phyloP scores from a whole-genome alignment of 495 filamentous ascomycete genomes.

The Podospora australis region DNA sequence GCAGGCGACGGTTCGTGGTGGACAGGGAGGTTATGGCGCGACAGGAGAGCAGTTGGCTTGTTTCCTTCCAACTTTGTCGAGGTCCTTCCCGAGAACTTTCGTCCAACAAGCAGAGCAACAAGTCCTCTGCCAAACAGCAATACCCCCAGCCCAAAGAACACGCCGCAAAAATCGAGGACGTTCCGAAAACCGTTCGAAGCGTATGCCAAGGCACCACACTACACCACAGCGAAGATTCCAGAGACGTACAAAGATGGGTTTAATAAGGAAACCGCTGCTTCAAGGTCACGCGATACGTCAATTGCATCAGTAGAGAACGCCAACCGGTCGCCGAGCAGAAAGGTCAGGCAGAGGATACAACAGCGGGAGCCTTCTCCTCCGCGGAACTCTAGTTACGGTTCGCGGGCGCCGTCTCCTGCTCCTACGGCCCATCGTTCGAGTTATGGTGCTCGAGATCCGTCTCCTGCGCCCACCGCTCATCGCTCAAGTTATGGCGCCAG shows the following conservation, averaged over 20 bases:
- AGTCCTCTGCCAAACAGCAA: slow-evolving; percentile 59
- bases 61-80: slow-evolving; percentile 98
- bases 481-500: neutral
- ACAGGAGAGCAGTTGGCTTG: slow-evolving; percentile 78
- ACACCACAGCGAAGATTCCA: slow-evolving; percentile 44
- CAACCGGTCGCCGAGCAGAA: too few species aligned
- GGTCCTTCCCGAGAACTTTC: slow-evolving; percentile 76
- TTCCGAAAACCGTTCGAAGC: slow-evolving; percentile 68
- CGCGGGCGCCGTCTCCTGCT: neutral
- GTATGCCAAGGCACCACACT: slow-evolving; percentile 53
- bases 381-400: slow-evolving; percentile 11
- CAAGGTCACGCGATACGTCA: slow-evolving; percentile 6
- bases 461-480: neutral
- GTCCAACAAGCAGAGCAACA: slow-evolving; percentile 67
- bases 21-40: slow-evolving; percentile 83
- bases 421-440: neutral
- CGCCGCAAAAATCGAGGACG: slow-evolving; percentile 52
- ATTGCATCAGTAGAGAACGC: slow-evolving; percentile 16
- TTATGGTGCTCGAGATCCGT: neutral
- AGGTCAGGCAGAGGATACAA: too few species aligned
- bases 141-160: slow-evolving; percentile 46
- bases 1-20: slow-evolving; percentile 98
- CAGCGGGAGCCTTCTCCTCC: neutral
- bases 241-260: slow-evolving; percentile 39
- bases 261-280: neutral